Conservation (phyloP, 2,329 filamentous ascomycete genomes). For the Cladophialophora chaetospira region DNA sequence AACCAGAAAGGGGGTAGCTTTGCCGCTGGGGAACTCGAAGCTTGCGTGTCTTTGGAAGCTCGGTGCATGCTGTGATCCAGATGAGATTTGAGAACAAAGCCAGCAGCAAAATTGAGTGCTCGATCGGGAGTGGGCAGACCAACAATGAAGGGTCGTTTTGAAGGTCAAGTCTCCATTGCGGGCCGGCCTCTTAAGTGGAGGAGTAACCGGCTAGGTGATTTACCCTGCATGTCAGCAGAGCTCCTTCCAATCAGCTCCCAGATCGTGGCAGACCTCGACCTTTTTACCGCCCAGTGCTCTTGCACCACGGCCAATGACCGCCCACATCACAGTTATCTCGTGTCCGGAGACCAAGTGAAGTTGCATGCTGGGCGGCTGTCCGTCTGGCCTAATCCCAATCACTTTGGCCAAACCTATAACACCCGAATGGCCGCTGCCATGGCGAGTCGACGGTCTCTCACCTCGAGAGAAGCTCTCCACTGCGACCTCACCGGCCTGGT, state of each 20-base stretch:
- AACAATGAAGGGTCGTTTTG: neutral
- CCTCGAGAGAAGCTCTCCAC: slow-evolving; percentile 12
- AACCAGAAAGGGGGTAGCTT: neutral
- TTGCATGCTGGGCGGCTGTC: slow-evolving; percentile 17
- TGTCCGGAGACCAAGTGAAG: neutral
- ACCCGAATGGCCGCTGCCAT: slow-evolving; percentile 8
- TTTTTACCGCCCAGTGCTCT: neutral
- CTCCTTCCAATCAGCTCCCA: neutral
- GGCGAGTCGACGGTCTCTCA: slow-evolving; percentile 12
- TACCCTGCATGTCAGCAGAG: no score
- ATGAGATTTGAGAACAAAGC: neutral
- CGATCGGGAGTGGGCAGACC: neutral
- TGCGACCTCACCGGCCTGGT: slow-evolving; percentile 19
- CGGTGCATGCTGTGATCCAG: neutral
- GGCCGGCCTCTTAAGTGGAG: neutral
- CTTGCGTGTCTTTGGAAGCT: neutral
- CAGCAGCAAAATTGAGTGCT: neutral
- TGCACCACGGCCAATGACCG: neutral
- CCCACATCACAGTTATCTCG: neutral
- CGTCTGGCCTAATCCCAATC: slow-evolving; percentile 13
- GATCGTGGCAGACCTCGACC: neutral
- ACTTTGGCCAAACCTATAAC: slow-evolving; percentile 11
- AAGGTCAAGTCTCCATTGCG: neutral
- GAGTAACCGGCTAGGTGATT: neutral
- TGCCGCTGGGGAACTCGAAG: neutral